phyloP scores from a whole-genome alignment of 106 monocot species.

The Dendrobium chrysotoxum region DNA sequence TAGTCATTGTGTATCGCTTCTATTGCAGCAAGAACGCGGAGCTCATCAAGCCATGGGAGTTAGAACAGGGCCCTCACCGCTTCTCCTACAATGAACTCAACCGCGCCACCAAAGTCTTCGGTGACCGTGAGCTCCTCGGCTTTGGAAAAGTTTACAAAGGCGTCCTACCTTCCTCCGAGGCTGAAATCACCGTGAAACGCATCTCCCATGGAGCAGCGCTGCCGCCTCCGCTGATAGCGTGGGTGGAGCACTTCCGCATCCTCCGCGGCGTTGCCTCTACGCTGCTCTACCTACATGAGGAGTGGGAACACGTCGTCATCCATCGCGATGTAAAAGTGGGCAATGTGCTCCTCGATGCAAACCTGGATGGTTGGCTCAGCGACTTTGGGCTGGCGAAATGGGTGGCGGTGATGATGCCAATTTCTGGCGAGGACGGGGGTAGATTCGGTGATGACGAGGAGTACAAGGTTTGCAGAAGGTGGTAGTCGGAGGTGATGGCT shows the following conservation, averaged over 20 bases:
- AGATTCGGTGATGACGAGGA: too few species aligned
- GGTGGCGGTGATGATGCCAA: too few species aligned
- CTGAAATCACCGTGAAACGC: slow-evolving; percentile 55
- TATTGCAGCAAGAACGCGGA: slow-evolving; percentile 10
- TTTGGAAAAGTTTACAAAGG: slow-evolving; percentile 74
- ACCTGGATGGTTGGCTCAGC: slow-evolving; percentile 57
- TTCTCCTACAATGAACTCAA: slow-evolving; percentile 12
- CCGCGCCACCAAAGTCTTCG: slow-evolving; percentile 12
- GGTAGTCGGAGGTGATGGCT: too few species aligned
- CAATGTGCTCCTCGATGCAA: slow-evolving; percentile 78
- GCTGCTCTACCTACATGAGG: slow-evolving; percentile 10
- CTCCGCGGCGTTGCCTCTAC: slow-evolving; percentile 4
- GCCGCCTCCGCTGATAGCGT: neutral
- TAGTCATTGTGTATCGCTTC: neutral
- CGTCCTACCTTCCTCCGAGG: slow-evolving; percentile 25
- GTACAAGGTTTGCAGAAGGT: too few species aligned
- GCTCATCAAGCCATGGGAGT: slow-evolving; percentile 15
- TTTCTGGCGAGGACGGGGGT: too few species aligned
- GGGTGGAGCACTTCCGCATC: slow-evolving; percentile 1
- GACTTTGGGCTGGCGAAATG: slow-evolving; percentile 79
- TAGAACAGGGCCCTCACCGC: slow-evolving; percentile 17
- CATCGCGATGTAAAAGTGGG: slow-evolving; percentile 85
- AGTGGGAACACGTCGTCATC: slow-evolving; percentile 51
- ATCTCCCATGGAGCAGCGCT: slow-evolving; percentile 16
- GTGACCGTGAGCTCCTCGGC: slow-evolving; percentile 1